Base-by-base conservation (phyloP, 495 filamentous ascomycete genomes). In the Penicillium turbatum region DNA sequence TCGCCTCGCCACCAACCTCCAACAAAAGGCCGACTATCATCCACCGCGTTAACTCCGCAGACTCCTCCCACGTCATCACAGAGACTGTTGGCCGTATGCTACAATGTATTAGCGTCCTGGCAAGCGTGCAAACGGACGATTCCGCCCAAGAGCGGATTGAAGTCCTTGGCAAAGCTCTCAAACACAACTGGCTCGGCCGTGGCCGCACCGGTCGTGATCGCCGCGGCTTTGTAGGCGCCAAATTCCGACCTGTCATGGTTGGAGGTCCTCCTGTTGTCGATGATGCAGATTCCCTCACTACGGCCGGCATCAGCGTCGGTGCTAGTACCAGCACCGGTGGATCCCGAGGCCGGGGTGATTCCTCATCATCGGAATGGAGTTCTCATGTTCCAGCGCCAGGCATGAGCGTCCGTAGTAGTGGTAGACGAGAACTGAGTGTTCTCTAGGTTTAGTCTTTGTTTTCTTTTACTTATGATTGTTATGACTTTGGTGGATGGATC, bases 21-120 rank as follows among this genome's bases (percentile, higher is more conserved):
- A 37, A 46, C 26, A 72, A 68, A 67, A 73, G 66, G 55, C 79
- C 59, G 19, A 70, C 73, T 19, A 59, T 73, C 51, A 71, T 72
- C 53, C 68, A 72, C 51, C 74, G 69, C 27, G 66, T 54, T 37
- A 56, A 48, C 32, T 58, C 66, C 7, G 62, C 72, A 0, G 88
- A 91, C 60, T 84, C 83, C n/a, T 88, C 90, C 21, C 85, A 92
- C 53, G 80, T 96, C 24, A 75, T 78, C 56, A 97, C 93, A 12
- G 91, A 97, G 54, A 95, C 90, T 48, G 92, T 96, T 8, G 93
- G 90, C 1, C 79, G 95, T 51, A 95, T 98, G 91, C 79, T 98
- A 55, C 93, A 98, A 71, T 98, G 95, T 65, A 86, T 98, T 67
- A 88, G 85, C 60, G 92, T 98, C 9, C 75, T 97, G 1, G 86